phyloP scores from a whole-genome alignment of 1,284 basidiomycete species.

The Gomphus sp. region DNA sequence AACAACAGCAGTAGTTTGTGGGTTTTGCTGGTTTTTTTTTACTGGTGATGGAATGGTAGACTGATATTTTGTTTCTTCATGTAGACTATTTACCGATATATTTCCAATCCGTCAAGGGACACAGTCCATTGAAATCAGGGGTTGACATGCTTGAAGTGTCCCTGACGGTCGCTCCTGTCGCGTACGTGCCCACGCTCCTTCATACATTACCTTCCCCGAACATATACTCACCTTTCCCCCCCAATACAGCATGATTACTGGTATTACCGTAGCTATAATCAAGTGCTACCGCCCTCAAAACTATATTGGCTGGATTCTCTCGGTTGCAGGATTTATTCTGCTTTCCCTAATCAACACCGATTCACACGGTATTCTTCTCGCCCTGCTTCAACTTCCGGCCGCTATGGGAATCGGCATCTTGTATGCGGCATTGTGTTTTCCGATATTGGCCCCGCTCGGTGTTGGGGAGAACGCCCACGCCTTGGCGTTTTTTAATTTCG shows the following conservation, averaged over 20 bases:
- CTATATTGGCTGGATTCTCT: conserved; percentile 17
- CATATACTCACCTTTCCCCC: not conserved
- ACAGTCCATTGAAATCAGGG: conserved; percentile 22
- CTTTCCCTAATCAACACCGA: conserved; percentile 30
- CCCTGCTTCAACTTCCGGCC: conserved; percentile 27
- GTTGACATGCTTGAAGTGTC: conserved; percentile 21
- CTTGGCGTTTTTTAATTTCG: too few species aligned
- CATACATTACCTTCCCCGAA: not conserved
- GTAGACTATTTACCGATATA: conserved; percentile 20
- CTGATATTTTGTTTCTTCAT: not conserved
- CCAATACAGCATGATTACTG: conserved; percentile 8
- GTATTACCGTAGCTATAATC: conserved; percentile 7
- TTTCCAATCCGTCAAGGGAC: conserved; percentile 22
- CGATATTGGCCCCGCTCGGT: too few species aligned
- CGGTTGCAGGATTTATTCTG: conserved; percentile 29
- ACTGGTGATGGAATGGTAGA: not conserved
- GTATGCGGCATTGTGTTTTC: conserved; percentile 10
- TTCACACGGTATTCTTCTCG: conserved; percentile 24
- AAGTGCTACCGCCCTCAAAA: conserved; percentile 13
- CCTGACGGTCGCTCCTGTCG: conserved; percentile 20
- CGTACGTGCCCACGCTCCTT: not conserved
- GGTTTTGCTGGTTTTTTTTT: conserved; percentile 8
- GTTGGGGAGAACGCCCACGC: too few species aligned
- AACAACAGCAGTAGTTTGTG: conserved; percentile 18
- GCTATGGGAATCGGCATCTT: conserved; percentile 18